phyloP scores from a whole-genome alignment of 805 yeast genomes.

The Babjeviella inositovora region DNA sequence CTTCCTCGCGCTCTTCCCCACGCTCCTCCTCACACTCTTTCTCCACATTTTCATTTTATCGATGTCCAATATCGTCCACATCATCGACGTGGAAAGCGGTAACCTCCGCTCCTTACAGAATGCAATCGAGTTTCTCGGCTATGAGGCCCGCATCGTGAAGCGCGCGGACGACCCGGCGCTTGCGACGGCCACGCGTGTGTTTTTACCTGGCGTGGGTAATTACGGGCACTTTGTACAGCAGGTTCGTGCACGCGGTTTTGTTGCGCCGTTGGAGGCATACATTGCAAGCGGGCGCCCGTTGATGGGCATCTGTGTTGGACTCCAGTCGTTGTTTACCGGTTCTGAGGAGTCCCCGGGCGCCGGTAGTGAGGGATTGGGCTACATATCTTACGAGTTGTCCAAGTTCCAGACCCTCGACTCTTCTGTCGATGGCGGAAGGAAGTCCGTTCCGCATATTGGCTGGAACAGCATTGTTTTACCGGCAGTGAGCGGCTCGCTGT shows the following conservation, averaged over 20 bases:
- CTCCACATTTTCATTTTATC: too few relatives aligned
- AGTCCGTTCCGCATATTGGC: conserved; percentile 93
- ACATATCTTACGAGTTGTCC: conserved; percentile 31
- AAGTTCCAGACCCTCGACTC: conserved; percentile 36
- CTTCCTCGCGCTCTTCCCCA: too few relatives aligned
- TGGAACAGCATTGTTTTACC: conserved; percentile 79
- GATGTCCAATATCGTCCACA: too few relatives aligned
- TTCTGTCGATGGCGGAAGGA: conserved; percentile 18
- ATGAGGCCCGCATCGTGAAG: conserved; percentile 43
- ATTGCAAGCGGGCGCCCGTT: conserved; percentile 68
- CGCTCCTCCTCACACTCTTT: too few relatives aligned
- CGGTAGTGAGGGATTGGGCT: conserved; percentile 34
- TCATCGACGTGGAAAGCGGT: conserved; percentile 90
- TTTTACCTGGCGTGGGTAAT: conserved; percentile 96
- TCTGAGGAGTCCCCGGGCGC: conserved; percentile 61
- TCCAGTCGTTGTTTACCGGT: conserved; percentile 66
- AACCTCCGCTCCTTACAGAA: conserved; percentile 79
- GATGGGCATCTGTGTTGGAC: conserved; percentile 97
- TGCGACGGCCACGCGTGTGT: conserved; percentile 33
- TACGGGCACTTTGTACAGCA: conserved; percentile 85
- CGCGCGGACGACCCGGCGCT: conserved; percentile 37
- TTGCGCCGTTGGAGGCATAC: conserved; percentile 47
- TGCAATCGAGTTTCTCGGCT: conserved; percentile 72
- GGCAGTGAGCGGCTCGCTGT: too few relatives aligned
- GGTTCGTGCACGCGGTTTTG: conserved; percentile 43